Base-by-base conservation (phyloP, 75 land plant species). In the Cupressus sempervirens region DNA sequence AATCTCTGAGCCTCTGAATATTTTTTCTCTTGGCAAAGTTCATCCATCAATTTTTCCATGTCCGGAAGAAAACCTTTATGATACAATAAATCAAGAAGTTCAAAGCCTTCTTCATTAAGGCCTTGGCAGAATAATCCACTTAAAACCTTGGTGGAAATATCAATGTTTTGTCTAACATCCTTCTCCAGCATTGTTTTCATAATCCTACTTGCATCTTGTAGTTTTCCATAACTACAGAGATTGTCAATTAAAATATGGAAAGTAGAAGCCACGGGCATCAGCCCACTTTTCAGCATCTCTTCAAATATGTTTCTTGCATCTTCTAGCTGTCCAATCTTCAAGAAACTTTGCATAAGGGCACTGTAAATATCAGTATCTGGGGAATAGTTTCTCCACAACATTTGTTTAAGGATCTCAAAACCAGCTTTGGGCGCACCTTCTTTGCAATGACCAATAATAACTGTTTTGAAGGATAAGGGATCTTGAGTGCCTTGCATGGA, bases 391-490 rank as follows among this genome's bases (percentile, higher is more conserved):
- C 86, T 92, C 84, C 90, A 90, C 46, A 89, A n/a, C 94, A 94
- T 92, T 68, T 87, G 62, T 15, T 88, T 82, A 79, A 94, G 83
- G 29, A 94, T 85, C 35, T 91, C 87, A 82, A 84, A 88, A 43
- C 88, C 96, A 81, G 86, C 88, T 40, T 84, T 70, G 46, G 70
- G 86, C 48, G 84, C 53, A 26, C 91, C 93, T 76, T 92, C 94
- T 52, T 84, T 92, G 82, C 96, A 92, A 82, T 92, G 90, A 20
- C 94, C 96, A 84, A 88, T 45, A 68, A 94, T 92, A 77, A 94
- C 81, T 26, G 81, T 88, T 81, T 88, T 88, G 87, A 86, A 94
- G 41, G 93, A 77, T 14, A 75, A 53, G 29, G 91, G 86, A 83
- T 91, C 91, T 79, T 89, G 89, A 23, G 35, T 82, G 6, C 94